Evolutionary conservation across 177 flowering plant species (phyloP).

Genomic region (Vitis hybrid): DNA sequence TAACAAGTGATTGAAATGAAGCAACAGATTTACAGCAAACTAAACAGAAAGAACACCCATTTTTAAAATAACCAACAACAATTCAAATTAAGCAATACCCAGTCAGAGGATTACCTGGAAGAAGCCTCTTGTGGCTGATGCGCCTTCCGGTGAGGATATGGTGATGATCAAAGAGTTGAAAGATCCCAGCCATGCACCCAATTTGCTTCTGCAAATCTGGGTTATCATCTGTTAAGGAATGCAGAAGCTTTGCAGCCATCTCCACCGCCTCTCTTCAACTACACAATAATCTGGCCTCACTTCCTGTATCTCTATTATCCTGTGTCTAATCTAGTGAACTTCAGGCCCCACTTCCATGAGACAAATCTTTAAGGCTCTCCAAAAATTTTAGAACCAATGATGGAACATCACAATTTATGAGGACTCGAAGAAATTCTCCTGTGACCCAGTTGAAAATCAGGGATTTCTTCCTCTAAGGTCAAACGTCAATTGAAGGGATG

Average conservation of each 20-base stretch:
- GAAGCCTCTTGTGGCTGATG: conserved; percentile 48
- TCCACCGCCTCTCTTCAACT: conserved; percentile 17
- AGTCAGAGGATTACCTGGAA: conserved; percentile 45
- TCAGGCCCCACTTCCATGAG: background rate
- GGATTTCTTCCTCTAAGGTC: conserved; percentile 6
- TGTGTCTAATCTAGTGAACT: background rate
- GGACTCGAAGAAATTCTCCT: conserved; percentile 5
- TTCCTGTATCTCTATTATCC: conserved; percentile 1
- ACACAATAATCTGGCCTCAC: conserved; percentile 1
- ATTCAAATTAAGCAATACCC: conserved; percentile 8
- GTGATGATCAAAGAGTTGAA: conserved; percentile 83
- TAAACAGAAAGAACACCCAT: background rate
- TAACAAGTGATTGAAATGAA: background rate
- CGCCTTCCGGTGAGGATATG: conserved; percentile 55
- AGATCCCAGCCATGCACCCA: conserved; percentile 93
- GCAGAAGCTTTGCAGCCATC: conserved; percentile 90
- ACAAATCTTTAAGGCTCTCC: conserved; percentile 7
- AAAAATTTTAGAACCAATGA: conserved; percentile 4
- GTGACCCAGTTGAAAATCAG: conserved; percentile 3
- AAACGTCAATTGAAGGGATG: background rate
- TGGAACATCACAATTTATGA: conserved; percentile 2
- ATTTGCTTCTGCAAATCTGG: conserved; percentile 92
- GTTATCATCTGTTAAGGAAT: conserved; percentile 82
- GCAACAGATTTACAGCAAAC: background rate
- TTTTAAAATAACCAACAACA: background rate